phyloP scores from a whole-genome alignment of 1,284 basidiomycete genomes.

The Pseudozyma hubeiensis region DNA sequence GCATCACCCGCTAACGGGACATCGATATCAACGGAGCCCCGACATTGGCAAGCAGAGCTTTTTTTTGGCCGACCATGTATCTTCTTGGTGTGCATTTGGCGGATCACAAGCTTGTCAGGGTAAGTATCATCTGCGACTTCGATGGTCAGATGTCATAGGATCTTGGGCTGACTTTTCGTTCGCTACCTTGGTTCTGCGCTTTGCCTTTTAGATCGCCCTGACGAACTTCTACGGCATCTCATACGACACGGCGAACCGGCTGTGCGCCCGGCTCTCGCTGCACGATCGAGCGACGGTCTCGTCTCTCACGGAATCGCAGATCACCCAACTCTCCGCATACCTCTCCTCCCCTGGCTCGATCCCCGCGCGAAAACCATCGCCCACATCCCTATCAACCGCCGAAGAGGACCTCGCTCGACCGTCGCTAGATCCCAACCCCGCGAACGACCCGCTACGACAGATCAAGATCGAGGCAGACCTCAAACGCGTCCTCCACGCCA shows the following conservation, averaged over 20 bases:
- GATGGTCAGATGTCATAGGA: neutral
- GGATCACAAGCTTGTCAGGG: conserved; percentile 67
- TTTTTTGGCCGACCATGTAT: conserved; percentile 57
- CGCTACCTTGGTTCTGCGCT: neutral
- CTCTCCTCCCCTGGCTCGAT: conserved; percentile 80
- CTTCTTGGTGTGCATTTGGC: conserved; percentile 66
- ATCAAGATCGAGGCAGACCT: conserved; percentile 86
- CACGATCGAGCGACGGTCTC: conserved; percentile 80
- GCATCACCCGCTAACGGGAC: too few species aligned
- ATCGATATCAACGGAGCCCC: too few species aligned
- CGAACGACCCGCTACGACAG: conserved; percentile 73
- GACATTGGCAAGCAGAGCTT: too few species aligned
- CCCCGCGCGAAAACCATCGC: conserved; percentile 73
- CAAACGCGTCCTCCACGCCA: conserved; percentile 81
- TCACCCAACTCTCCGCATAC: conserved; percentile 85
- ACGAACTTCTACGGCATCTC: conserved; percentile 87
- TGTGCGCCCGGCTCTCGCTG: conserved; percentile 88
- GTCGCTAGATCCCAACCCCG: conserved; percentile 46
- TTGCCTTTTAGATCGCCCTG: conserved; percentile 78
- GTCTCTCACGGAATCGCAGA: conserved; percentile 81
- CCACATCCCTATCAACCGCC: conserved; percentile 7
- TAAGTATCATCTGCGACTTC: conserved; percentile 35
- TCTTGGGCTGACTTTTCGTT: neutral
- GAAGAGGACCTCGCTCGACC: conserved; percentile 24
- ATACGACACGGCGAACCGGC: conserved; percentile 77